Conservation (phyloP, 257 asterid species). For the Gardenia jasminoides region DNA sequence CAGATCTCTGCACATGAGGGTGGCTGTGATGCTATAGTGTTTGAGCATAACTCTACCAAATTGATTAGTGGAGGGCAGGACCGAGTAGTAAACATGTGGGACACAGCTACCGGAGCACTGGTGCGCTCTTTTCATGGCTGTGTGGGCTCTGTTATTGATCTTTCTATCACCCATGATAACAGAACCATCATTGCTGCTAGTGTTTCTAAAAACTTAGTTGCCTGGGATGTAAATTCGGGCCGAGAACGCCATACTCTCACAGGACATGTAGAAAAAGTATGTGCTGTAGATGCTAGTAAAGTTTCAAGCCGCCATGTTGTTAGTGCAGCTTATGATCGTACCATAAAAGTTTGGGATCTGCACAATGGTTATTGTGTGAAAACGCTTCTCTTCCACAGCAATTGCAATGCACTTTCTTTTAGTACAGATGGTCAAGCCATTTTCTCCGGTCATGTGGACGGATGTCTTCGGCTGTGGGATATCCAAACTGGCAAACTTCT, state of each 20-base stretch:
- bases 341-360: constrained; percentile 95
- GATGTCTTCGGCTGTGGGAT: constrained; percentile 75
- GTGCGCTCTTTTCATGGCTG: constrained; percentile 59
- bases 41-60: constrained; percentile 63
- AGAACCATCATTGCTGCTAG: constrained; percentile 80
- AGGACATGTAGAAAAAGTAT: constrained; percentile 87
- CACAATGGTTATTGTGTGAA: constrained; percentile 77
- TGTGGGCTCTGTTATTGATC: constrained; percentile 77
- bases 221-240: constrained; percentile 79
- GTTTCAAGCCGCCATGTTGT: constrained; percentile 67
- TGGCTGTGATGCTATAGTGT: constrained; percentile 67
- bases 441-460: constrained; percentile 68
- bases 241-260: constrained; percentile 77
- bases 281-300: constrained; percentile 84
- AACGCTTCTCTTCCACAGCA: constrained; percentile 75
- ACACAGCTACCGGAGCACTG: constrained; percentile 55
- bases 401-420: constrained; percentile 78
- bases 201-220: constrained; percentile 65
- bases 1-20: constrained; percentile 92
- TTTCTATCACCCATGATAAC: constrained; percentile 74
- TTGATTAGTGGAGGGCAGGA: constrained; percentile 92
- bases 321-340: constrained; percentile 91
- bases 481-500: constrained; percentile 76
- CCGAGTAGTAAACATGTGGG: constrained; percentile 79
- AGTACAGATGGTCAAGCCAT: constrained; percentile 85